These are phyloP conservation scores for Umbelopsis vinacea DNA, from an alignment of 192 early-diverging fungal genomes.

Conservation along the genomic window DNA sequence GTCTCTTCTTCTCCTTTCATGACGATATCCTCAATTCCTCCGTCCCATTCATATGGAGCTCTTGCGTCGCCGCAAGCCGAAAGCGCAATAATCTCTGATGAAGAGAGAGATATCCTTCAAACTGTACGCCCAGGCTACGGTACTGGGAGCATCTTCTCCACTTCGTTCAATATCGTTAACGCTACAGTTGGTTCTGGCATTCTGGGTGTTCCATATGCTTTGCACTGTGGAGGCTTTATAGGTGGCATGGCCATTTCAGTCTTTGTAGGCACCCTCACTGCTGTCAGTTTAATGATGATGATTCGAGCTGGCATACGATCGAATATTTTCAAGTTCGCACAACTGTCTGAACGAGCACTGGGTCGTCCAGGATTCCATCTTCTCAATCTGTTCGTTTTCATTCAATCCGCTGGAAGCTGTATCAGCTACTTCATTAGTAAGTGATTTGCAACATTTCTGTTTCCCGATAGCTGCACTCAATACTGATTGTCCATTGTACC, in stretches of 20 bases:
- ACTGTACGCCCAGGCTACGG: conserved; percentile 42
- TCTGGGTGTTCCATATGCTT: conserved; percentile 67
- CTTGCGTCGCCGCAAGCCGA: neutral
- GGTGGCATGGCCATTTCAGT: conserved; percentile 53
- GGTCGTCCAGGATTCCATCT: conserved; percentile 56
- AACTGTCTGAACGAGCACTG: conserved; percentile 53
- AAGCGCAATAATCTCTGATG: neutral
- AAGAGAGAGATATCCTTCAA: conserved; percentile 32
- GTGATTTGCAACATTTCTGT: neutral
- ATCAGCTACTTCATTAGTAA: conserved; percentile 65
- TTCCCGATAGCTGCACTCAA: neutral
- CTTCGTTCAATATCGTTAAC: conserved; percentile 69
- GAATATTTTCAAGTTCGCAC: conserved; percentile 58
- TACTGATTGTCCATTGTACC: conserved; percentile 5
- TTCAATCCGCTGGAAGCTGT: conserved; percentile 62
- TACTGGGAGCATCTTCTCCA: conserved; percentile 37
- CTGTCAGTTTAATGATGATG: conserved; percentile 55
- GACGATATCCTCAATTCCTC: neutral
- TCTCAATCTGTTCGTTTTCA: conserved; percentile 57
- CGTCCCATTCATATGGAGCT: neutral
- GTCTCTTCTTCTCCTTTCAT: conserved; percentile 22
- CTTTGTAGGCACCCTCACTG: conserved; percentile 50
- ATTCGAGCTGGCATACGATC: conserved; percentile 55
- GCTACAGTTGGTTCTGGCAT: conserved; percentile 72
- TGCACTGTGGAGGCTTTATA: conserved; percentile 64